Conservation (phyloP, 1,284 basidiomycete species). For the Puccinia polysora region DNA sequence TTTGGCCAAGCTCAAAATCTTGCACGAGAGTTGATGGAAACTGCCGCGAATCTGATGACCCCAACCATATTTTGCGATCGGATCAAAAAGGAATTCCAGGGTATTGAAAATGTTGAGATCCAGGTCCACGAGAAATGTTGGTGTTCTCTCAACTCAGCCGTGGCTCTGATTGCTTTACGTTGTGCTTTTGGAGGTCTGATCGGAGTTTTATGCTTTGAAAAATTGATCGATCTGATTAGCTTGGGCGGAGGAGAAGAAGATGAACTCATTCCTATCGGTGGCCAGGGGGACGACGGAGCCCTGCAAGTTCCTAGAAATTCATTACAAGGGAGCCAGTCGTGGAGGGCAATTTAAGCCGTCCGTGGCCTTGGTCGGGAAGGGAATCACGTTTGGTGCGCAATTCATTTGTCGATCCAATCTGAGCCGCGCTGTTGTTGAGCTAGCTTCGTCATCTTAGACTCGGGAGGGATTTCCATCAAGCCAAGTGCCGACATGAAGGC, state of each 20-base stretch:
- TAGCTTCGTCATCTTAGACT: slow-evolving; percentile 56
- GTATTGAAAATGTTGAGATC: slow-evolving; percentile 66
- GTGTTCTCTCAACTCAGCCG: too few species aligned
- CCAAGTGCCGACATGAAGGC: slow-evolving; percentile 64
- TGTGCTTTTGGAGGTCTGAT: too few species aligned
- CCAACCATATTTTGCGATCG: slow-evolving; percentile 61
- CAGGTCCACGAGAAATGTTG: slow-evolving; percentile 63
- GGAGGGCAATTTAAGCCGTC: slow-evolving; percentile 58
- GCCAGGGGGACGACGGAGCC: slow-evolving; percentile 76
- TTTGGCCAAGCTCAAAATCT: slow-evolving; percentile 78
- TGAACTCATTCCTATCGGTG: slow-evolving; percentile 74
- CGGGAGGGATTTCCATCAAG: slow-evolving; percentile 83
- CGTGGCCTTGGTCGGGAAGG: slow-evolving; percentile 78
- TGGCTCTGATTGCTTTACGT: too few species aligned
- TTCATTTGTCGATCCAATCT: background rate
- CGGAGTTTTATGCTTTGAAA: too few species aligned
- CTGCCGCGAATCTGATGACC: slow-evolving; percentile 76
- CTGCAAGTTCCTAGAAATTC: slow-evolving; percentile 79
- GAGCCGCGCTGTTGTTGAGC: background rate
- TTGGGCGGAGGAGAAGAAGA: slow-evolving; percentile 38
- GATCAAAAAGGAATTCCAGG: slow-evolving; percentile 67
- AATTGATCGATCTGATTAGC: slow-evolving; percentile 14
- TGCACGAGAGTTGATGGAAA: slow-evolving; percentile 73
- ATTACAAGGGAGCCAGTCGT: slow-evolving; percentile 67
- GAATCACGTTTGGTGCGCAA: slow-evolving; percentile 64